Conservation (phyloP, 768 basidiomycete genomes). For the Leccinum rimulosum region DNA sequence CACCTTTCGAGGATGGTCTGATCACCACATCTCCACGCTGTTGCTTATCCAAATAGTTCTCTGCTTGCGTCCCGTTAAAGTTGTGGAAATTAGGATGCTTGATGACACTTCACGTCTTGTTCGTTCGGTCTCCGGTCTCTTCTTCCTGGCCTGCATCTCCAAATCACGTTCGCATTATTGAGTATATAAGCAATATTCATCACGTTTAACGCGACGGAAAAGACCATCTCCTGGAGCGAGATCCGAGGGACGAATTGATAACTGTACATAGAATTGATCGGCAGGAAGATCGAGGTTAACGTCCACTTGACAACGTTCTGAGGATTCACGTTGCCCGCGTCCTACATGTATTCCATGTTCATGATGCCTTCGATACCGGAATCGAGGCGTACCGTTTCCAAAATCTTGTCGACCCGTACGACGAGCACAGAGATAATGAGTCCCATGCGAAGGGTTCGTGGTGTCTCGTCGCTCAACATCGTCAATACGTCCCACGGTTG, state of each 20-base stretch:
- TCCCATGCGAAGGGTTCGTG: conserved; percentile 69
- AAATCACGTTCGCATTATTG: conserved; percentile 60
- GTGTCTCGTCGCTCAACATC: conserved; percentile 94
- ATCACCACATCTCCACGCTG: conserved; percentile 98
- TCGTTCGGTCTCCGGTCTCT: conserved; percentile 76
- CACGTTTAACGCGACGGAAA: conserved; percentile 56
- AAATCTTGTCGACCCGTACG: conserved; percentile 43
- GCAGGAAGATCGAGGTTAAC: conserved; percentile 60
- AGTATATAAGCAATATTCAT: conserved; percentile 53
- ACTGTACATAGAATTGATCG: conserved; percentile 64
- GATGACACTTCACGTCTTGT: conserved; percentile 70
- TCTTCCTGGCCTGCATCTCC: conserved; percentile 77
- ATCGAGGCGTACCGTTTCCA: conserved; percentile 74
- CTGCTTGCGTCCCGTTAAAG: conserved; percentile 86
- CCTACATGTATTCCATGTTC: conserved; percentile 54
- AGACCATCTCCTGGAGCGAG: conserved; percentile 58
- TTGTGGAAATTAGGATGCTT: conserved; percentile 99
- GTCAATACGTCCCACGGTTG: conserved; percentile 80
- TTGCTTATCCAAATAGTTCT: conserved; percentile 83
- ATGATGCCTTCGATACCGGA: conserved; percentile 90
- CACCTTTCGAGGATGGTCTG: conserved; percentile 91
- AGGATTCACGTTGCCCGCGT: conserved; percentile 39
- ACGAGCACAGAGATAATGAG: conserved; percentile 79
- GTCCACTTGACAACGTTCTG: conserved; percentile 60
- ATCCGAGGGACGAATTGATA: conserved; percentile 69